phyloP scores from a whole-genome alignment of 768 basidiomycete species.

The Collybia nuda region DNA sequence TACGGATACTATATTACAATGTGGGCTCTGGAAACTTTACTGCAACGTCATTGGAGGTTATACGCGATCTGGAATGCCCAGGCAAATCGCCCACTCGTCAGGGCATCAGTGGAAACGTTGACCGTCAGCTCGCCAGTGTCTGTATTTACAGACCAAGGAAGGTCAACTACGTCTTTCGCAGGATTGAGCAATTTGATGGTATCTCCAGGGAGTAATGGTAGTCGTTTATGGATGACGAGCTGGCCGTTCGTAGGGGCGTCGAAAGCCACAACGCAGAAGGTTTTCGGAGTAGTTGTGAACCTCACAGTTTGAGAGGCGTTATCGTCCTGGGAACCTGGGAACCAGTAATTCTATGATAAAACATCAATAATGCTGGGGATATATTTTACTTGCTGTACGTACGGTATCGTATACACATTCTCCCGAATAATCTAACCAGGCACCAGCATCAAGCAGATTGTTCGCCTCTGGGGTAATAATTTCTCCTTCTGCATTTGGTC shows the following conservation, averaged over 20 bases:
- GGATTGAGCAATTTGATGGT: slow-evolving; percentile 39
- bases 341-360: slow-evolving; percentile 44
- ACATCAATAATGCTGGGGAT: background rate
- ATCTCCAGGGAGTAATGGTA: slow-evolving; percentile 46
- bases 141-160: slow-evolving; percentile 30
- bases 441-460: slow-evolving; percentile 48
- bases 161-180: slow-evolving; percentile 6
- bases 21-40: too few species aligned
- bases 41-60: background rate
- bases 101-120: slow-evolving; percentile 15
- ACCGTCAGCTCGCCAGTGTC: slow-evolving; percentile 26
- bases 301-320: slow-evolving; percentile 30
- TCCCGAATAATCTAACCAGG: slow-evolving; percentile 50
- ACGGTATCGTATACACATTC: slow-evolving; percentile 55
- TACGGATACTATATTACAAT: too few species aligned
- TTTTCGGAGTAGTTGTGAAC: slow-evolving; percentile 49
- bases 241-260: slow-evolving; percentile 28
- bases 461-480: slow-evolving; percentile 49
- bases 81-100: slow-evolving; percentile 17
- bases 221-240: slow-evolving; percentile 33
- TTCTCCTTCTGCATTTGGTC: slow-evolving; percentile 54
- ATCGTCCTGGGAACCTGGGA: slow-evolving; percentile 38
- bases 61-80: slow-evolving; percentile 25
- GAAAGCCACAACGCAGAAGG: slow-evolving; percentile 52
- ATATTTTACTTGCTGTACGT: background rate